Percentiles rank a stretch among this genome's conserved stretches.
These are phyloP conservation scores for Stemphylium vesicarium DNA, from an alignment of 2,329 filamentous ascomycete species.

Conservation along the genomic window DNA sequence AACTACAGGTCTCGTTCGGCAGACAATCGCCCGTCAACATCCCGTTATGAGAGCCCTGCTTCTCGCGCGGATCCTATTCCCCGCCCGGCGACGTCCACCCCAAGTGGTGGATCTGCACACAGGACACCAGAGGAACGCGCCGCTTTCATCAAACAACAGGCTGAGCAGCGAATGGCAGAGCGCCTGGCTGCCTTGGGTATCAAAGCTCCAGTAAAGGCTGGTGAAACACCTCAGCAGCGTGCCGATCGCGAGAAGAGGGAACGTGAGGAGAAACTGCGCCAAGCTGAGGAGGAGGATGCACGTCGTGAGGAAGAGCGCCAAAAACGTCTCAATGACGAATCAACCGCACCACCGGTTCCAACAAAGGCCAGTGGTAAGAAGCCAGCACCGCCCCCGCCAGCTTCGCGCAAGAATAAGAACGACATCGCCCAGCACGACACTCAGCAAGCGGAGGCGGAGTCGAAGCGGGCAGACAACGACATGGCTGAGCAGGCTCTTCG, in stretches of 20 bases:
- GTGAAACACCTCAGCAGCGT: constrained; percentile 82
- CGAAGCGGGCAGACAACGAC: constrained; percentile 65
- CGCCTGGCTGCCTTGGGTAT: constrained; percentile 91
- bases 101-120: constrained; percentile 73
- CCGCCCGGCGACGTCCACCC: constrained; percentile 60
- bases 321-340: constrained; percentile 80
- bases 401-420: constrained; percentile 71
- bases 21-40: constrained; percentile 37
- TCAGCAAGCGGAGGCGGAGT: constrained; percentile 58
- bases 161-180: constrained; percentile 95
- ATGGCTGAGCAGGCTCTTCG: constrained; percentile 62
- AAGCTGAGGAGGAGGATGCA: constrained; percentile 93
- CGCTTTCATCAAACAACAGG: constrained; percentile 95
- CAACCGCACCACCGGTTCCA: constrained; percentile 64
- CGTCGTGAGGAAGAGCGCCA: constrained; percentile 87
- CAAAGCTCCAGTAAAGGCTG: constrained; percentile 78
- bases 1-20: constrained; percentile 49
- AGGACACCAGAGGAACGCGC: constrained; percentile 92
- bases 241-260: constrained; percentile 88
- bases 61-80: constrained; percentile 55
- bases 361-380: constrained; percentile 52
- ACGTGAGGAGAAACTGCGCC: constrained; percentile 81
- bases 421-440: constrained; percentile 65
- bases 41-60: constrained; percentile 60
- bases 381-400: constrained; percentile 72